Base-by-base conservation (phyloP, 805 yeast genomes). In the Hagleromyces aurorensis region DNA sequence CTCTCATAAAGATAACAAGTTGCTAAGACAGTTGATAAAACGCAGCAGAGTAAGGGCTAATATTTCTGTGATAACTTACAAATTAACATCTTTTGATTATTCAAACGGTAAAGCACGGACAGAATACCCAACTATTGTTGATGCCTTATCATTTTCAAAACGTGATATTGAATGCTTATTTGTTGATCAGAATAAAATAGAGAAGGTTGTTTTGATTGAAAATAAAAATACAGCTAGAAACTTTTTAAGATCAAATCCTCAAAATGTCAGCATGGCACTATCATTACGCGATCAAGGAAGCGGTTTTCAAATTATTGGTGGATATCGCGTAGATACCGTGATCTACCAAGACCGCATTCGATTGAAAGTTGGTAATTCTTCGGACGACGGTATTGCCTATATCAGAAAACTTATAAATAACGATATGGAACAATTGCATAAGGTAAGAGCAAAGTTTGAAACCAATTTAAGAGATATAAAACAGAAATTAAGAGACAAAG, bases 131-230 rank as follows among this genome's bases (percentile, higher is more conserved):
- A 70, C 81, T 0, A 43, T 86, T 5, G 48, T 74, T 4, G 91
- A 85, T 49, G 72, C 69, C 5, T 46, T 91, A 17, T 64, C 67
- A 6, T 64, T 82, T 33, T 59, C 64, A 0, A 62, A 75, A 36
- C 72, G 70, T 23, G 67, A 68, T 21, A 65, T 78, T 6, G 65
- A 69, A 43, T 76, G 72, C 41, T 57, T 78, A 2, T 52, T 86
- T 25, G 75, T 86, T 29, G 95, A 83, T 54, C 40, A 65, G 3
- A 64, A 65, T 22, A 62, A 58, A 24, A 67, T 82, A 25, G 94
- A 87, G 46, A 62, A 67, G 7, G 58, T 69, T 1, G 58, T 80
- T 0, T 50, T 86, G 21, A 62, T 73, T 11, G 64, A 66, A 1
- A 61, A 72, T 30, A 63, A 75, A 38, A 42, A 50, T 2, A 66